These are phyloP conservation scores for Mucor sp. DNA, from an alignment of 371 early-diverging fungal species.

Conservation along the genomic window DNA sequence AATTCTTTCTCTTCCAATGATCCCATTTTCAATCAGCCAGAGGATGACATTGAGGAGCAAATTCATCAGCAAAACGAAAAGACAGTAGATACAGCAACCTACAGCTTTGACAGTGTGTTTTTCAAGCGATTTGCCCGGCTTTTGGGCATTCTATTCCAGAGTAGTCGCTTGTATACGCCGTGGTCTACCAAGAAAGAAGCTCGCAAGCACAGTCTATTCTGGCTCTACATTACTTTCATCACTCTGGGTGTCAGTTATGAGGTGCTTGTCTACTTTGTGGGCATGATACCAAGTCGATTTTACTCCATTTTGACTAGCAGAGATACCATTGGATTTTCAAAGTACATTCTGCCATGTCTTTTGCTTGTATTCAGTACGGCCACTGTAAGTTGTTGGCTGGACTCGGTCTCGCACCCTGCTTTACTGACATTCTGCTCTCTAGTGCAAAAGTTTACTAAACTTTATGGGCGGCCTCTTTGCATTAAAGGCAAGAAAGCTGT, in stretches of 20 bases:
- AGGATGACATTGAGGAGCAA: constrained; percentile 1
- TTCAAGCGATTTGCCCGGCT: constrained; percentile 48
- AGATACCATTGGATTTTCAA: constrained; percentile 60
- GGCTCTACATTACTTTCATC: constrained; percentile 54
- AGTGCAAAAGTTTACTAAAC: constrained; percentile 60
- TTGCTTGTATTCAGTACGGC: constrained; percentile 60
- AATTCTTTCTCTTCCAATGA: constrained; percentile 13
- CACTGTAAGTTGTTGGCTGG: constrained; percentile 38
- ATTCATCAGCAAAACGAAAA: background rate
- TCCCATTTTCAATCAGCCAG: background rate
- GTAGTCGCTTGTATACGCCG: constrained; percentile 11
- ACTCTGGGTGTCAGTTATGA: constrained; percentile 53
- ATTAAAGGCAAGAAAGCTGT: constrained; percentile 53
- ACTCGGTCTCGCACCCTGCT: background rate
- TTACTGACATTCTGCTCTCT: background rate
- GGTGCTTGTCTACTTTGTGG: constrained; percentile 69
- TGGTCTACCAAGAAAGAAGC: constrained; percentile 31
- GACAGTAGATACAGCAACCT: background rate
- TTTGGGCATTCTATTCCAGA: constrained; percentile 39
- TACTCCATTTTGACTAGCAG: constrained; percentile 68
- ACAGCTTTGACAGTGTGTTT: constrained; percentile 53
- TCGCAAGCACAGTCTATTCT: constrained; percentile 36
- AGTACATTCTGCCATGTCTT: constrained; percentile 53
- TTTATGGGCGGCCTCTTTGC: constrained; percentile 61
- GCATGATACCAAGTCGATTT: constrained; percentile 72